Base-by-base conservation (phyloP, 331 rosid species). In the Prunus yedoensis region DNA sequence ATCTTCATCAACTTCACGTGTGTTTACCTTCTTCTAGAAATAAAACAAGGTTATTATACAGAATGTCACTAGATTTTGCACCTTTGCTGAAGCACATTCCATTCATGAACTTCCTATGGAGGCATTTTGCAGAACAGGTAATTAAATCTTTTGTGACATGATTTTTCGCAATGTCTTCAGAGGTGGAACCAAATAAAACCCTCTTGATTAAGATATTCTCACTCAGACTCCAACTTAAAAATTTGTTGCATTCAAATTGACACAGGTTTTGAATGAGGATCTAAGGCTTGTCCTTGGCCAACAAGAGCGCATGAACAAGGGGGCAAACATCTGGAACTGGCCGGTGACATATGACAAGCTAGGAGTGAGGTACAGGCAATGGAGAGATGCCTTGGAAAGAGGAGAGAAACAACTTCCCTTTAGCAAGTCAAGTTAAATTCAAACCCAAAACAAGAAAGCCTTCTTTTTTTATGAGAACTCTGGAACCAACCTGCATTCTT, bases 31-130 rank as follows among this genome's bases (percentile, higher is more conserved):
- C 98, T 21, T 85, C 98, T 7, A 88, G 94, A 83, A 74, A 78
- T 56, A 91, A 90, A 73, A 95, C 99, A 53, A 90, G 99, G 78
- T 83, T 95, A 60, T 81, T 95, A 51, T 95, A 95, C 82, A 84
- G 99, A 92, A 89, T 95, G 98, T 95, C 99, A 10, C 78, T 95
- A 47, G 99, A 95, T 81, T 95, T 95, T 27, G 99, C 98, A 12
- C 97, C 99, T 0, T 2, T 92, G 56, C 91, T 94, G 72, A 94
- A 90, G 88, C 89, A 90, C 67, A 46, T 93, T 67, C 98, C 98
- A 56, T 89, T 93, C 68, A 83, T 90, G 86, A 83, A 89, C 78
- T 70, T 82, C 80, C 85, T 86, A 20, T 93, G 98, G 98, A 89
- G 83, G 85, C 90, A 93, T 84, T 93, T 93, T 2, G 98, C 98